A percentile compares a stretch with the other conserved stretches of the same genome.
Conservation (phyloP, 1,139 yeast genomes). For the Taphrina populina region DNA sequence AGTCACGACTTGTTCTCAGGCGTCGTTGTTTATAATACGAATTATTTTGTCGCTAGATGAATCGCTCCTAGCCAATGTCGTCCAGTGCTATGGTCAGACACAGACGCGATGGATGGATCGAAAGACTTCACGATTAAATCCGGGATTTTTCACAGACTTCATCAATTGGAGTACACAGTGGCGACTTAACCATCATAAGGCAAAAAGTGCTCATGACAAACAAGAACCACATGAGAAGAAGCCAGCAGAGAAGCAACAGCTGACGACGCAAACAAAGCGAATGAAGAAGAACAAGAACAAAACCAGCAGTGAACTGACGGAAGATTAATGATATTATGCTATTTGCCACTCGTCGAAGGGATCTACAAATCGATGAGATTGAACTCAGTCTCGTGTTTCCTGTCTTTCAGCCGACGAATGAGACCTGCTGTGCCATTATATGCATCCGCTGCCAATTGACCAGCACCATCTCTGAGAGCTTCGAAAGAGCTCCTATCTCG, state of each 20-base stretch:
- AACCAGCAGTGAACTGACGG: neutral
- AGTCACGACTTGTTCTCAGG: conserved; percentile 59
- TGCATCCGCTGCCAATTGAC: conserved; percentile 16
- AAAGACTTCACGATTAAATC: conserved; percentile 54
- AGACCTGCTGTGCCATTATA: conserved; percentile 21
- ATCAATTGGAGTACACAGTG: conserved; percentile 59
- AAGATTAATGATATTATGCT: neutral
- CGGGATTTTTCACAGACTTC: conserved; percentile 71
- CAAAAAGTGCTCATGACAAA: neutral
- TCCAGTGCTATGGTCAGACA: conserved; percentile 57
- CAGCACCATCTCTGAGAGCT: conserved; percentile 8
- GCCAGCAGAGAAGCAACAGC: neutral
- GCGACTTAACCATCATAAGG: conserved; percentile 18
- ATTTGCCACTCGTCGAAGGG: too few species aligned
- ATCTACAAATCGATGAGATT: conserved; percentile 8
- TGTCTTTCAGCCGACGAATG: conserved; percentile 19
- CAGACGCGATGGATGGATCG: conserved; percentile 60
- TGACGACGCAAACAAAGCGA: too few species aligned
- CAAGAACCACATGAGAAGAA: neutral
- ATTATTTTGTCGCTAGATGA: conserved; percentile 46
- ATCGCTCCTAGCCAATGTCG: conserved; percentile 44
- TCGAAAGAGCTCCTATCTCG: conserved; percentile 8
- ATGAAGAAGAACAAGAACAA: neutral
- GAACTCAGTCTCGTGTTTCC: neutral
- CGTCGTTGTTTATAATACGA: conserved; percentile 64